Evolutionary conservation across 495 filamentous ascomycete genomes (phyloP), one percentile per base, ranked within the genome.

Genomic region (Hyaloscypha variabilis): DNA sequence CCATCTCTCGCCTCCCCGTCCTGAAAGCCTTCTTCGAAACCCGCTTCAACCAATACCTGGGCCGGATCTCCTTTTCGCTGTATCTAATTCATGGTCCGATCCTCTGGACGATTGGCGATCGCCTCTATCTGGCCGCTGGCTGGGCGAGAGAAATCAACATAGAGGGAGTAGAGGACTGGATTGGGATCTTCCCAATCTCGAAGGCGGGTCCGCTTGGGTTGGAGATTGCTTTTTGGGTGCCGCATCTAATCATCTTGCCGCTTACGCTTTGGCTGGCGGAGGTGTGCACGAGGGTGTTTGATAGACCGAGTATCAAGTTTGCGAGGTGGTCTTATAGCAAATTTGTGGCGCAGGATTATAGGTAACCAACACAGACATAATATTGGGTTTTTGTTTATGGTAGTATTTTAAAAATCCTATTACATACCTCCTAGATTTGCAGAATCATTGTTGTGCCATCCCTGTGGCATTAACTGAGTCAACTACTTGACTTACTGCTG

Each of bases 1-100:
- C 80, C 30, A 79, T 84, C 64, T 82, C 83, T 21, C 81, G 84
- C 54, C 78, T 85, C 52, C 73, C 72, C 3, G 74, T 74, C 11
- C 78, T 88, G 60, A 80, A 83, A 64, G 74, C 71, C 46, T 71
- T 88, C 57, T 86, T 89, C 70, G 81, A 82, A 53, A 79, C 80
- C 53, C 72, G 77, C 0, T 58, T 88, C 0, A 83, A 83, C 30
- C 87, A 88, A 69, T 89, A 89, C 69, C 79, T 86, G 11, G 87
- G 87, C 51, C 78, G 82, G 36, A 81, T 88, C 62, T 81, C 80
- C 11, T 86, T 76, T 70, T 76, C 79, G 6, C 79, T 87, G 59
- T 86, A 85, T 56, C 78, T 87, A 34, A 80, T 69, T 28, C 84
- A 85, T 58, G 82, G 81, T 3, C 80, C 81, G n/a, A 79, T 89